Percentiles rank a stretch among this genome's conserved stretches.
phyloP scores from a whole-genome alignment of 2,329 filamentous ascomycete genomes.

The Talaromyces sp. region DNA sequence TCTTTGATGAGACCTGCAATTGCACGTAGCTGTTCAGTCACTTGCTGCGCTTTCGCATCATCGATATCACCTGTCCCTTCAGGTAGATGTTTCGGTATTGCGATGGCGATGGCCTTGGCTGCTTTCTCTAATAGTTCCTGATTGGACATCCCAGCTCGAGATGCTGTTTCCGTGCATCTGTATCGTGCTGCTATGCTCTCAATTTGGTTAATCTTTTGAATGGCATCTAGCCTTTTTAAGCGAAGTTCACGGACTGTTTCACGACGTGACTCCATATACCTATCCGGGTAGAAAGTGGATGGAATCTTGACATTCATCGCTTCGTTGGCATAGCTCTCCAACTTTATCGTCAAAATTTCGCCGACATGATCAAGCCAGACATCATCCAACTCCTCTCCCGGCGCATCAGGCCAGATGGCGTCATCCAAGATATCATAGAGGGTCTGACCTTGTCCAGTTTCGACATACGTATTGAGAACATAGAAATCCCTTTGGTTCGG shows the following conservation, averaged over 20 bases:
- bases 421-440: conserved; percentile 55
- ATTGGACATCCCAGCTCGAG: conserved; percentile 25
- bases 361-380: conserved; percentile 49
- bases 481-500: conserved; percentile 38
- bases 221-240: conserved; percentile 32
- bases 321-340: conserved; percentile 30
- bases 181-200: conserved; percentile 32
- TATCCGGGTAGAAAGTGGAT: conserved; percentile 55
- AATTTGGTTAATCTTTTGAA: conserved; percentile 32
- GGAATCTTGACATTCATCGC: conserved; percentile 51
- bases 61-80: conserved; percentile 19
- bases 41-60: conserved; percentile 24
- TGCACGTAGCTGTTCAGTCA: conserved; percentile 34
- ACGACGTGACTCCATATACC: conserved; percentile 55
- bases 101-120: conserved; percentile 29
- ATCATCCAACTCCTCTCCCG: conserved; percentile 40
- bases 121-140: conserved; percentile 36
- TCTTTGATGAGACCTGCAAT: conserved; percentile 39
- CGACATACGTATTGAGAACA: conserved; percentile 38
- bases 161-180: conserved; percentile 23
- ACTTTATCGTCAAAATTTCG: conserved; percentile 54
- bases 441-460: conserved; percentile 39
- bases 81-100: conserved; percentile 25
- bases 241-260: conserved; percentile 49
- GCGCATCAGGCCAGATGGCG: conserved; percentile 47